phyloP scores from a whole-genome alignment of 2,329 filamentous ascomycete species.

The Fusarium verticillioides region DNA sequence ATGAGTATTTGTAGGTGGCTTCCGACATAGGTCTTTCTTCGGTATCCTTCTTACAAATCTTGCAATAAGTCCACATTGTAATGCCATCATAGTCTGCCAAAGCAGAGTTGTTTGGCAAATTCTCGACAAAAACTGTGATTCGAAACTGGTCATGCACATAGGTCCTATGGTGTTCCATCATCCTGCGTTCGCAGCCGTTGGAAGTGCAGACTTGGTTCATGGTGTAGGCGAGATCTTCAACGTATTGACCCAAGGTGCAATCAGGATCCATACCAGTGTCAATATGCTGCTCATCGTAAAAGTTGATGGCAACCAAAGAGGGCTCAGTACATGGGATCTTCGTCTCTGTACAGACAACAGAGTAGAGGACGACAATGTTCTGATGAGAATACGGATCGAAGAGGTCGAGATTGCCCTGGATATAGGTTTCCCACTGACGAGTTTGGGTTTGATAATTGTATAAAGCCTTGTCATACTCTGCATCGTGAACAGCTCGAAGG shows the following conservation, averaged over 20 bases:
- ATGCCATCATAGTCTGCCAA: slow-evolving; percentile 70
- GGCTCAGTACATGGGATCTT: slow-evolving; percentile 94
- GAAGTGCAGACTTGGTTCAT: slow-evolving; percentile 82
- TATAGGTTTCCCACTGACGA: slow-evolving; percentile 94
- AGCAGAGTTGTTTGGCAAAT: slow-evolving; percentile 56
- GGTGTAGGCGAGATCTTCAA: slow-evolving; percentile 85
- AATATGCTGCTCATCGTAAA: slow-evolving; percentile 92
- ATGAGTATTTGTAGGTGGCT: slow-evolving; percentile 97
- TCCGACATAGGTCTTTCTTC: slow-evolving; percentile 91
- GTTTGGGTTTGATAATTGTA: slow-evolving; percentile 96
- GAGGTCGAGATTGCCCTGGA: slow-evolving; percentile 85
- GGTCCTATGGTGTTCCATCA: slow-evolving; percentile 93
- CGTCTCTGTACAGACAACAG: slow-evolving; percentile 90
- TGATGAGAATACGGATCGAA: slow-evolving; percentile 97
- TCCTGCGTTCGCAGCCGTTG: slow-evolving; percentile 86
- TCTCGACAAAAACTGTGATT: slow-evolving; percentile 88
- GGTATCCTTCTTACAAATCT: slow-evolving; percentile 89
- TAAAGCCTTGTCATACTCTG: slow-evolving; percentile 94
- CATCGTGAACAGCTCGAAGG: slow-evolving; percentile 92
- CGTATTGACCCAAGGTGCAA: slow-evolving; percentile 92
- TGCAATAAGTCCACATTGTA: slow-evolving; percentile 98
- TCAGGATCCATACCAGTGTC: slow-evolving; percentile 79
- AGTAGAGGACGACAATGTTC: slow-evolving; percentile 94
- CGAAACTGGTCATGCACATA: slow-evolving; percentile 97
- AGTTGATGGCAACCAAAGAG: slow-evolving; percentile 87